Conservation (phyloP, 192 early-diverging fungal species). For the Backusella liffmaniae region DNA sequence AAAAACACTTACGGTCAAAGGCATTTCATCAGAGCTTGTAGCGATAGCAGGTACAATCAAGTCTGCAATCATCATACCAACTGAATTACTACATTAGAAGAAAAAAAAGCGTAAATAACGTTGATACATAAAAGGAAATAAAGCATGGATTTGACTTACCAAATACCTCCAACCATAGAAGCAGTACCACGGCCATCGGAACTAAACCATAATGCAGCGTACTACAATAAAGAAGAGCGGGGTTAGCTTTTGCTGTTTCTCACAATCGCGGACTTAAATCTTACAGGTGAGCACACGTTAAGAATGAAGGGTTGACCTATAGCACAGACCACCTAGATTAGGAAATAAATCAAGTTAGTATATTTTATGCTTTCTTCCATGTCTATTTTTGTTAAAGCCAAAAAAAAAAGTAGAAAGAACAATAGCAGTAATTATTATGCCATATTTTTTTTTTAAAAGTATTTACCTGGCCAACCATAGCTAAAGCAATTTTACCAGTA, state of each 20-base stretch:
- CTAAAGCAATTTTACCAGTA: conserved; percentile 39
- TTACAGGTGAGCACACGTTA: conserved; percentile 48
- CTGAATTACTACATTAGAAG: conserved; percentile 27
- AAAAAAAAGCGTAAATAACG: not conserved
- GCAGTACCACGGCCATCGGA: conserved; percentile 48
- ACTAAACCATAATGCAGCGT: conserved; percentile 53
- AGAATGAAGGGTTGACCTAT: conserved; percentile 54
- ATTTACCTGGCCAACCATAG: conserved; percentile 48
- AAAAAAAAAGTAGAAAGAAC: too few relatives aligned
- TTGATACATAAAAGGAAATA: conserved; percentile 1
- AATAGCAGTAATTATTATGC: too few relatives aligned
- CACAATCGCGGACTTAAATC: conserved; percentile 5
- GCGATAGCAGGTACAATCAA: conserved; percentile 48
- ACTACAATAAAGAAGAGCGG: conserved; percentile 28
- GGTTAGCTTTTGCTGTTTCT: not conserved
- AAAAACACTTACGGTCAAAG: conserved; percentile 31
- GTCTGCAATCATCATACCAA: conserved; percentile 49
- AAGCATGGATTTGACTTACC: not conserved
- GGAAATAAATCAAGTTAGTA: conserved; percentile 10
- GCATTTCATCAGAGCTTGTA: conserved; percentile 27
- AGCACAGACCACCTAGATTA: conserved; percentile 30
- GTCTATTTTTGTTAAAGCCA: not conserved
- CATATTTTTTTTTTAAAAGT: not conserved
- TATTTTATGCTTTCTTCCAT: not conserved
- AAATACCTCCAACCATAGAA: conserved; percentile 45